Evolutionary conservation across 805 yeast genomes (phyloP).

Genomic region (Kodamaea sagamina): DNA sequence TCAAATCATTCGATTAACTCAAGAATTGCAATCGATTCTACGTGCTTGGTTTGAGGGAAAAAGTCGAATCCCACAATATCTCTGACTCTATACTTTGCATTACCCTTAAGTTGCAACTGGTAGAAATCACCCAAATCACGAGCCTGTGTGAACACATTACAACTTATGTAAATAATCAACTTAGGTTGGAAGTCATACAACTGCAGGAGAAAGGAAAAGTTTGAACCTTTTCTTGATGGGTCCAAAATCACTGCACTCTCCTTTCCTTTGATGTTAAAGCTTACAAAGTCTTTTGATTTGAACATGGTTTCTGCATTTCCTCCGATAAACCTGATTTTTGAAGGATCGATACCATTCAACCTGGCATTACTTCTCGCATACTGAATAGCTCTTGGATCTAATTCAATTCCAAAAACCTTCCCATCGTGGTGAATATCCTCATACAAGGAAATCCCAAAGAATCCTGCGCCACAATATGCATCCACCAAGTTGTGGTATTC

Average conservation of each 20-base stretch:
- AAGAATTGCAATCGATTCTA: constrained; percentile 55
- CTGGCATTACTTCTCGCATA: constrained; percentile 43
- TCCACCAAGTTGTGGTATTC: constrained; percentile 36
- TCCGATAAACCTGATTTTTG: constrained; percentile 32
- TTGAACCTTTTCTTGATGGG: constrained; percentile 48
- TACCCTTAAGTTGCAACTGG: constrained; percentile 20
- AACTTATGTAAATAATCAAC: constrained; percentile 43
- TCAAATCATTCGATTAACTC: constrained; percentile 19
- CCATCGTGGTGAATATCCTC: constrained; percentile 30
- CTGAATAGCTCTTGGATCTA: constrained; percentile 32
- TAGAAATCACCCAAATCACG: constrained; percentile 39
- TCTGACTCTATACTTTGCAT: constrained; percentile 18
- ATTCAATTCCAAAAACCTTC: constrained; percentile 44
- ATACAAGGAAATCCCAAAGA: constrained; percentile 42
- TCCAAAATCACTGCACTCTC: constrained; percentile 44
- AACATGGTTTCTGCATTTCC: constrained; percentile 44
- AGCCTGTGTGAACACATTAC: constrained; percentile 49
- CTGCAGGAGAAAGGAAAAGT: constrained; percentile 36
- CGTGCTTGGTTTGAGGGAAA: constrained; percentile 61
- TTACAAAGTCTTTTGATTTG: constrained; percentile 23
- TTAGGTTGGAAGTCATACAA: constrained; percentile 38
- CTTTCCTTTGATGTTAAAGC: constrained; percentile 29
- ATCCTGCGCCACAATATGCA: constrained; percentile 50
- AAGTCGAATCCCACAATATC: constrained; percentile 45
- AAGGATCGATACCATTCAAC: constrained; percentile 37